phyloP scores from a whole-genome alignment of 192 early-diverging fungal species.

The Polychytrium aggregatum region DNA sequence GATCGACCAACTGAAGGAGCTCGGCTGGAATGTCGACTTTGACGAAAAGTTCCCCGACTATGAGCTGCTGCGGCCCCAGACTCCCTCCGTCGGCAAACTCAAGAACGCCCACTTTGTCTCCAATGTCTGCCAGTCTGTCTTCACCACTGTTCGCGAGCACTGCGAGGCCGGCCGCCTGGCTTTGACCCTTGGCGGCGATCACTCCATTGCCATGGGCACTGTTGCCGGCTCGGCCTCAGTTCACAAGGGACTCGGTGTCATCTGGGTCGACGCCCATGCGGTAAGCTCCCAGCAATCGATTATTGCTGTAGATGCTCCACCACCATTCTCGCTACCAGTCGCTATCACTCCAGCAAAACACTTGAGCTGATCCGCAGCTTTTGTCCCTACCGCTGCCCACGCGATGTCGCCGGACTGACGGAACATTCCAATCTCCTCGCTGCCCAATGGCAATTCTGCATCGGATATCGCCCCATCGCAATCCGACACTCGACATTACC shows the following conservation, averaged over 20 bases:
- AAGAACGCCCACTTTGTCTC: slow-evolving; percentile 81
- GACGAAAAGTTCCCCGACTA: slow-evolving; percentile 63
- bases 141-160: slow-evolving; percentile 48
- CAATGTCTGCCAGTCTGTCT: slow-evolving; percentile 55
- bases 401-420: too few species aligned
- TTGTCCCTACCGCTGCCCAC: too few species aligned
- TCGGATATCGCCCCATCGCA: too few species aligned
- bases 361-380: too few species aligned
- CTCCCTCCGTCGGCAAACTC: slow-evolving; percentile 61
- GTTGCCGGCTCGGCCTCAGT: slow-evolving; percentile 65
- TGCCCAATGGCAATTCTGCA: too few species aligned
- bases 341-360: too few species aligned
- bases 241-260: slow-evolving; percentile 70
- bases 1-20: slow-evolving; percentile 63
- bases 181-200: slow-evolving; percentile 90
- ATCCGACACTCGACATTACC: too few species aligned
- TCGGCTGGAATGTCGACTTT: slow-evolving; percentile 71
- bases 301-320: neutral
- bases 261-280: slow-evolving; percentile 94
- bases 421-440: too few species aligned
- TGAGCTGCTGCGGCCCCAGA: slow-evolving; percentile 48
- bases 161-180: slow-evolving; percentile 64
- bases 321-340: too few species aligned
- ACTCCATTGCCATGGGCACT: slow-evolving; percentile 87
- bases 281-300: slow-evolving; percentile 28